These are phyloP conservation scores for Haplosporangium gracile DNA, from an alignment of 192 early-diverging fungal species.

Conservation along the genomic window DNA sequence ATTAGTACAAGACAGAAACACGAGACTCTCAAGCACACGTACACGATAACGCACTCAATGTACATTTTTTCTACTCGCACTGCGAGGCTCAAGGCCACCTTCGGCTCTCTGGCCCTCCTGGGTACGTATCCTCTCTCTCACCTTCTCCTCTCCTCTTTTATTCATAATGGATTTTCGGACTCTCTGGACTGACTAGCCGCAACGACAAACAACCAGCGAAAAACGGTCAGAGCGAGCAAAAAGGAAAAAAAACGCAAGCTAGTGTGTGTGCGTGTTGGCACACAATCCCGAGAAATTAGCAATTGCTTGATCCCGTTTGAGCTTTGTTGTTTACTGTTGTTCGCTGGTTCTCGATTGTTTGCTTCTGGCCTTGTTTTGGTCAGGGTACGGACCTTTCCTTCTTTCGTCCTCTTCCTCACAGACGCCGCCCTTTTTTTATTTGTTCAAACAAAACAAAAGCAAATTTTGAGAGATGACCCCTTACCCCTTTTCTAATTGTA, in stretches of 20 bases:
- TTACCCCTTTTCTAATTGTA: neutral
- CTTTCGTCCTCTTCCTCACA: neutral
- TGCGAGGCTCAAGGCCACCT: neutral
- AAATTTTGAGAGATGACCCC: neutral
- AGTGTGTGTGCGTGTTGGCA: neutral
- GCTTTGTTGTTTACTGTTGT: neutral
- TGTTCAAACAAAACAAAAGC: neutral
- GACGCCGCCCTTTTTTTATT: neutral
- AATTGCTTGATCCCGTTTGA: neutral
- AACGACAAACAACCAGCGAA: neutral
- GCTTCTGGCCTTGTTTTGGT: neutral
- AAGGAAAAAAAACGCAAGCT: too few species aligned
- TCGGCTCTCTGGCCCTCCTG: neutral
- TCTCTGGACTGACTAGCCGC: neutral
- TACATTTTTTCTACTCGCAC: neutral
- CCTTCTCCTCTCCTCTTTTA: neutral
- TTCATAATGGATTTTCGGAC: neutral
- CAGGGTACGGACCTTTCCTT: neutral
- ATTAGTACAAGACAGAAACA: too few species aligned
- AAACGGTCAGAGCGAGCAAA: neutral
- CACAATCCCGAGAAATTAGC: neutral
- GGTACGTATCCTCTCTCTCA: neutral
- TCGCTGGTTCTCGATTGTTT: neutral
- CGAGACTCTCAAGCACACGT: neutral
- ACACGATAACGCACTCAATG: neutral